Percentiles rank a stretch among this genome's conserved stretches.
Conservation (phyloP, 2,329 filamentous ascomycete species). For the Diplodia sapinea region DNA sequence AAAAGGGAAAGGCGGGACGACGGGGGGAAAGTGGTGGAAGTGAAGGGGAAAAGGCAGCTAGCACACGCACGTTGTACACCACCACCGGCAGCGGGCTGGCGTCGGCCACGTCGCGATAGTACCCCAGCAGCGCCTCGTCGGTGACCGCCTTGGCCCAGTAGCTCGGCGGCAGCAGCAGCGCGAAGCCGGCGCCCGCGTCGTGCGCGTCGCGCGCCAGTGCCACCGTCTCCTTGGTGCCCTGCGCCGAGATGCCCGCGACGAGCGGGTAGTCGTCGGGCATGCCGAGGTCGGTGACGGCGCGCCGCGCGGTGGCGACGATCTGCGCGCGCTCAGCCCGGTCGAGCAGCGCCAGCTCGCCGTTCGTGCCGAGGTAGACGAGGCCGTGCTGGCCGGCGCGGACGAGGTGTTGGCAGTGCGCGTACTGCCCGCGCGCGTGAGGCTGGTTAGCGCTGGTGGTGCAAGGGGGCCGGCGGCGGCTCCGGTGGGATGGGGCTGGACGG, state of each 20-base stretch:
- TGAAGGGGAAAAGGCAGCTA: too few relatives aligned
- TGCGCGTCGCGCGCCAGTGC: constrained; percentile 48
- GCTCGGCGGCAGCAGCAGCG: constrained; percentile 48
- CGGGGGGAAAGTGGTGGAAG: too few relatives aligned
- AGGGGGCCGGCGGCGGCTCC: too few relatives aligned
- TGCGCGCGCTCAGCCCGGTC: constrained; percentile 49
- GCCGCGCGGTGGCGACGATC: constrained; percentile 50
- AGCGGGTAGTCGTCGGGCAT: constrained; percentile 47
- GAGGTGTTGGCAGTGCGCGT: constrained; percentile 51
- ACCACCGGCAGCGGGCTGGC: constrained; percentile 40
- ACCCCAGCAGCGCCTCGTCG: constrained; percentile 45
- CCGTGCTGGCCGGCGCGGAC: constrained; percentile 54
- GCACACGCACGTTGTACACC: constrained; percentile 37
- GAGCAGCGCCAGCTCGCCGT: constrained; percentile 55
- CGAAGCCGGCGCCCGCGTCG: constrained; percentile 49
- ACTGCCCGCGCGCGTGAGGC: constrained; percentile 22
- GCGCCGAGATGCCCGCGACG: constrained; percentile 54
- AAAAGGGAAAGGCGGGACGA: too few relatives aligned
- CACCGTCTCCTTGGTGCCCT: constrained; percentile 47
- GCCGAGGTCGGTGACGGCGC: constrained; percentile 47
- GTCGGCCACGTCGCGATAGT: constrained; percentile 50
- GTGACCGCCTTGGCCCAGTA: constrained; percentile 50
- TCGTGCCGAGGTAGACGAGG: constrained; percentile 56
- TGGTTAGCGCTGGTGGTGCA: background rate
- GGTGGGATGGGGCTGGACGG: too few relatives aligned